Percentiles rank a stretch among this genome's conserved stretches.
Conservation (phyloP, 2,329 filamentous ascomycete species). For the Fusarium illudens region DNA sequence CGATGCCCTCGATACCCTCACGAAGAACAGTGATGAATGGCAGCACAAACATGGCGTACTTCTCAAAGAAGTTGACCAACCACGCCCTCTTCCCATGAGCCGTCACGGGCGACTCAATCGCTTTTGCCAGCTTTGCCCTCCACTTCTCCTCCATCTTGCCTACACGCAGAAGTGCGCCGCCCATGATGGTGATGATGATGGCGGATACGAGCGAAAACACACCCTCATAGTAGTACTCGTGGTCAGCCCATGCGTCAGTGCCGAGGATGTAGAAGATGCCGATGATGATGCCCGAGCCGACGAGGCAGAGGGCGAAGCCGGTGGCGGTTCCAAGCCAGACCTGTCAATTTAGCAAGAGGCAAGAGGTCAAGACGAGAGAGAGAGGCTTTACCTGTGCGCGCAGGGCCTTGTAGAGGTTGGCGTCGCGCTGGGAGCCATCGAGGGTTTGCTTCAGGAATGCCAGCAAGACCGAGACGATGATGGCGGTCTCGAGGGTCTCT, state of each 20-base stretch:
- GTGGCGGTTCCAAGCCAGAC: conserved; percentile 63
- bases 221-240: conserved; percentile 85
- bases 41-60: conserved; percentile 86
- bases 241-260: conserved; percentile 70
- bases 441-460: conserved; percentile 86
- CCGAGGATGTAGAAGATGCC: conserved; percentile 76
- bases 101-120: conserved; percentile 63
- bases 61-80: conserved; percentile 73
- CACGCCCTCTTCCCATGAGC: conserved; percentile 55
- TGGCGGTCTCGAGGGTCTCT: conserved; percentile 82
- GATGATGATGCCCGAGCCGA: conserved; percentile 73
- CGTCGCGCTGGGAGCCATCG: conserved; percentile 68
- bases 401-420: conserved; percentile 70
- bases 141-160: conserved; percentile 88
- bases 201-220: conserved; percentile 78
- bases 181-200: conserved; percentile 86
- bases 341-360: conserved; percentile 40
- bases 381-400: conserved; percentile 65
- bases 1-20: conserved; percentile 85
- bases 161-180: conserved; percentile 80
- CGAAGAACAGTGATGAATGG: conserved; percentile 87
- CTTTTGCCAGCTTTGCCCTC: conserved; percentile 78
- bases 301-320: conserved; percentile 63
- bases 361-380: neutral
- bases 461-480: conserved; percentile 85